A percentile compares a stretch with the other conserved stretches of the same genome.
phyloP scores from a whole-genome alignment of 495 filamentous ascomycete species.

The Thermothielavioides terrestris region DNA sequence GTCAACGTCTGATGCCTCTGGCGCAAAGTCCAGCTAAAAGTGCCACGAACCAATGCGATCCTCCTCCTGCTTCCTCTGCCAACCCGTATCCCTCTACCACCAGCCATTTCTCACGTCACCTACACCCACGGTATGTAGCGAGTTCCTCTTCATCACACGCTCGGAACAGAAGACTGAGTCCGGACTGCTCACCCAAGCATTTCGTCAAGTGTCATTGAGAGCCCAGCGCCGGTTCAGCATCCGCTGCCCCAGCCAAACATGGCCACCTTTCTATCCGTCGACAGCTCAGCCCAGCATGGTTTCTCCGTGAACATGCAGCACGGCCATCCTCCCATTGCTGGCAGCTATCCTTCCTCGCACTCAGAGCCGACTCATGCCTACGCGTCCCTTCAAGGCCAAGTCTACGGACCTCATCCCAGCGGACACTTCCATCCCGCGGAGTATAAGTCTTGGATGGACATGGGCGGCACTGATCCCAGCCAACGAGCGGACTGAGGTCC shows the following conservation, averaged over 20 bases:
- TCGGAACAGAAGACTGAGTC: too few species aligned
- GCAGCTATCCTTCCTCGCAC: not conserved
- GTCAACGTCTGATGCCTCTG: not conserved
- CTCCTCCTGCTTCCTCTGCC: not conserved
- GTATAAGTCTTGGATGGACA: not conserved
- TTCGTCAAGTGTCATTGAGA: not conserved
- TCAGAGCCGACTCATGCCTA: not conserved
- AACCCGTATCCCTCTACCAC: not conserved
- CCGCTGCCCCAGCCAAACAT: not conserved
- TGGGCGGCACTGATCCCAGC: not conserved
- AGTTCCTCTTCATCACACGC: too few species aligned
- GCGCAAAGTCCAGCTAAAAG: not conserved
- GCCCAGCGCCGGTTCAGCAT: not conserved
- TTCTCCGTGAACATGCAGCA: not conserved
- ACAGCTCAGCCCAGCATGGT: not conserved
- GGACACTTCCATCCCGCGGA: not conserved
- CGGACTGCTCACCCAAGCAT: too few species aligned
- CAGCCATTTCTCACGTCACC: too few species aligned
- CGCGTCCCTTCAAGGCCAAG: not conserved
- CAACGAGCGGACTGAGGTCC: not conserved
- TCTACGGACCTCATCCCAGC: not conserved
- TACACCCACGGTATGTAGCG: too few species aligned
- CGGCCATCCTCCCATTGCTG: not conserved
- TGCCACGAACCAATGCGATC: too few species aligned
- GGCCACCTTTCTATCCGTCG: too few species aligned